These are phyloP conservation scores for Physcomitrellopsis africana DNA, from an alignment of 225 moss, liverwort and hornwort species.

Conservation along the genomic window DNA sequence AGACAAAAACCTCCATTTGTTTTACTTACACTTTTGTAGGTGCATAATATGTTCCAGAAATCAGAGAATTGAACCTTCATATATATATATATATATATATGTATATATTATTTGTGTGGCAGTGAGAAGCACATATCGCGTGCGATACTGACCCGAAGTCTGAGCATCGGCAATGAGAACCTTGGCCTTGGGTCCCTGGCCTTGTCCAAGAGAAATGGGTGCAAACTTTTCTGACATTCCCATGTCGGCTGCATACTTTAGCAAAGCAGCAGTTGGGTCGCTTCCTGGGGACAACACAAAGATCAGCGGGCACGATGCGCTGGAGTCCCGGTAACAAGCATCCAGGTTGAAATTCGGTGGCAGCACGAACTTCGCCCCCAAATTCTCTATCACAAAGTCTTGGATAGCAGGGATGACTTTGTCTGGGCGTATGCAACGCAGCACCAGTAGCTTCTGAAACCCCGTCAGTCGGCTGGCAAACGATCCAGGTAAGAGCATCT, in stretches of 20 bases:
- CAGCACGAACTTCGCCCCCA: conserved; percentile 78
- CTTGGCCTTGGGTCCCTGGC: conserved; percentile 91
- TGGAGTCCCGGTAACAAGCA: conserved; percentile 80
- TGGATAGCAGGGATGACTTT: conserved; percentile 93
- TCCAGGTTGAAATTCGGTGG: conserved; percentile 87
- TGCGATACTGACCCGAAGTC: conserved; percentile 51
- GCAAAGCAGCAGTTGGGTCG: conserved; percentile 83
- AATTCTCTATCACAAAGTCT: conserved; percentile 75
- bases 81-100: too few relatives aligned
- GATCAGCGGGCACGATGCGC: conserved; percentile 79
- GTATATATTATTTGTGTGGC: too few relatives aligned
- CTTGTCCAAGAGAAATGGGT: conserved; percentile 91
- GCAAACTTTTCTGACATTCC: conserved; percentile 86
- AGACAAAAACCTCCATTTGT: background rate
- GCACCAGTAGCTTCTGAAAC: conserved; percentile 73
- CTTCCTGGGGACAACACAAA: conserved; percentile 90
- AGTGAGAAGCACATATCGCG: too few relatives aligned
- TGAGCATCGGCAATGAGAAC: conserved; percentile 83
- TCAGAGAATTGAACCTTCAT: too few relatives aligned
- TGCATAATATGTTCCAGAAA: too few relatives aligned
- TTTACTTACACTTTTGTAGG: too few relatives aligned
- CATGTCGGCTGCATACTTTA: conserved; percentile 80
- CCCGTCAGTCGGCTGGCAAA: conserved; percentile 36
- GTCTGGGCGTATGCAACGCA: conserved; percentile 83
- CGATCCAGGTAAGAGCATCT: conserved; percentile 50